Conservation (phyloP, 305 asterid species). For the Petunia hybrid region DNA sequence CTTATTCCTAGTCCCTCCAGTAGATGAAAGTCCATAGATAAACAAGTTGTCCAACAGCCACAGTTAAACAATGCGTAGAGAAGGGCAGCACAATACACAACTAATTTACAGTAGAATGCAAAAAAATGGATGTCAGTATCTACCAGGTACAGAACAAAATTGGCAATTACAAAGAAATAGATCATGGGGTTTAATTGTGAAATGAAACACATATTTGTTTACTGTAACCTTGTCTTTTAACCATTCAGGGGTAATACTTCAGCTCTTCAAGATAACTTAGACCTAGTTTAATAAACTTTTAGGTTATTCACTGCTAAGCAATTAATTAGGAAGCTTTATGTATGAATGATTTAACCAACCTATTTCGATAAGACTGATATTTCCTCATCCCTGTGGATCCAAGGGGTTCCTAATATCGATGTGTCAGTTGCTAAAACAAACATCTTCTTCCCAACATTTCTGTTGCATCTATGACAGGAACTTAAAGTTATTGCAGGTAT, state of each 20-base stretch:
- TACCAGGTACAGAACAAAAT: not conserved
- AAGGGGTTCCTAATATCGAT: not conserved
- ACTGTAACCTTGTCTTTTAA: not conserved
- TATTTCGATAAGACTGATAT: not conserved
- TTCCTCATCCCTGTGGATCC: constrained; percentile 15
- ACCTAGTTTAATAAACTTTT: not conserved
- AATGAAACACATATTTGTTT: constrained; percentile 9
- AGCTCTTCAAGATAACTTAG: constrained; percentile 7
- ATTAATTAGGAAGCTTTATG: not conserved
- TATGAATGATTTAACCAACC: constrained; percentile 11
- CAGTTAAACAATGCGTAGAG: not conserved
- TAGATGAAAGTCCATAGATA: constrained; percentile 2
- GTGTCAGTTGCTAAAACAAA: constrained; percentile 2
- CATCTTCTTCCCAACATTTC: not conserved
- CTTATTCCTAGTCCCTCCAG: too few relatives aligned
- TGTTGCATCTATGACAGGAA: not conserved
- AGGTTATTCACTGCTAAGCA: constrained; percentile 8
- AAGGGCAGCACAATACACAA: not conserved
- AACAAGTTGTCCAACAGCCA: not conserved
- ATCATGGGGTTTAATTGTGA: constrained; percentile 4
- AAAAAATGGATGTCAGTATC: constrained; percentile 11
- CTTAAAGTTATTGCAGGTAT: not conserved
- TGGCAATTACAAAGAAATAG: not conserved
- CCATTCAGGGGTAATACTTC: not conserved
- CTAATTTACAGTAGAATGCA: constrained; percentile 4